Evolutionary conservation across 495 filamentous ascomycete genomes (phyloP), one percentile per base, ranked within the genome.

Genomic region (Podospora conica): DNA sequence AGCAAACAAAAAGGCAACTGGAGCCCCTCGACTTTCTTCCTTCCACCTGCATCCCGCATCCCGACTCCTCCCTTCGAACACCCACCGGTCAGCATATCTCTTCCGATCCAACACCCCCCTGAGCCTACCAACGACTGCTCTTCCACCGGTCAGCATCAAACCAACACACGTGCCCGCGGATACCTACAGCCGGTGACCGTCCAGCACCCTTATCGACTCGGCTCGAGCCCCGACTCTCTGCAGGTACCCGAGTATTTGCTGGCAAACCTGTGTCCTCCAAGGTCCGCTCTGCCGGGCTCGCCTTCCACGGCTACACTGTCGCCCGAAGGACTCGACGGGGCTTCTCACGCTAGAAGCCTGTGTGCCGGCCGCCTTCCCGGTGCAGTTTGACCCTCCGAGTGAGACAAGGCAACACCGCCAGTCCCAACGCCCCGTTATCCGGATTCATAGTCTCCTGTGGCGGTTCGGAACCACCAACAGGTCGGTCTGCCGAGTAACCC

Each of bases 361-460:
- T 60, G 57, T 53, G 63, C 24, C 28, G 58, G 28, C 53, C n/a
- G 11, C 61, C 48, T 24, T 48, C 22, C 59, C 21, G 55, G 48
- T 57, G 9, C 55, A 58, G 55, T 54, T 64, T 60, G 56, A 29
- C 57, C 48, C 60, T 60, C 53, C 48, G 58, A 55, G 65, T 73
- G 69, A 75, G 69, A 69, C 66, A 71, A 60, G 54, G 22, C 62
- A 25, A 58, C 62, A 66, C 54, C 25, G 9, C 58, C 31, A 56
- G 63, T 68, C 74, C 72, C 65, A 66, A 55, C 48, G 69, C 66
- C 74, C 74, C 60, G 70, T 60, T 66, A 61, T 65, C 66, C 63
- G 74, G 74, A 68, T 71, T 66, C 33, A 22, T 70, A 64, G 40
- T 18, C 40, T 48, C 67, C 63, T 67, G 68, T 70, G 64, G 40